Conservation (phyloP, 2,329 filamentous ascomycete genomes). For the Lachnellula subtilissima region DNA sequence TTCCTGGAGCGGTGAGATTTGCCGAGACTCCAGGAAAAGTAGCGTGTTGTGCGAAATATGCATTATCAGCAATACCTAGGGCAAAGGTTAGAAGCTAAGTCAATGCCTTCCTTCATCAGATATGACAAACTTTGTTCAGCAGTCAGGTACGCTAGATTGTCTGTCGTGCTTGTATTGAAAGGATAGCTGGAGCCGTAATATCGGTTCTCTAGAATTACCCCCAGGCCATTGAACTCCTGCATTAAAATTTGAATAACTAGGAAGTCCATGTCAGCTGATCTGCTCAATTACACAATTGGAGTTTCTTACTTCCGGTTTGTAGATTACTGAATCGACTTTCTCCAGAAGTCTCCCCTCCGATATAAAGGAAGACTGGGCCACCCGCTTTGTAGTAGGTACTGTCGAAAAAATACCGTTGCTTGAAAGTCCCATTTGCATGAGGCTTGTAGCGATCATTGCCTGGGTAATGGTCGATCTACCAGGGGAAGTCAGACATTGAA, state of each 20-base stretch:
- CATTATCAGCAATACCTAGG: conserved; percentile 44
- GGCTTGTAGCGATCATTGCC: conserved; percentile 36
- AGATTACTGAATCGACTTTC: conserved; percentile 35
- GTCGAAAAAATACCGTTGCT: conserved; percentile 51
- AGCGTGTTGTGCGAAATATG: conserved; percentile 46
- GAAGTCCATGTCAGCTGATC: conserved; percentile 24
- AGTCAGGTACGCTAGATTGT: conserved; percentile 44
- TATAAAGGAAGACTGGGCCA: conserved; percentile 46
- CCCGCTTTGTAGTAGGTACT: conserved; percentile 49
- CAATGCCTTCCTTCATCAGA: not conserved
- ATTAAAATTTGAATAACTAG: conserved; percentile 48
- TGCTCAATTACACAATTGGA: conserved; percentile 27
- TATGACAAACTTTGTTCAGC: conserved; percentile 40
- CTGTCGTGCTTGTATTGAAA: conserved; percentile 43
- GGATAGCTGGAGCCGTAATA: conserved; percentile 48
- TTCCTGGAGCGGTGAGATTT: conserved; percentile 39
- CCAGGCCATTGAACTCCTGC: conserved; percentile 48
- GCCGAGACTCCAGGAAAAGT: conserved; percentile 40
- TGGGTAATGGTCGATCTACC: conserved; percentile 43
- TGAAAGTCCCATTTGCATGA: conserved; percentile 45
- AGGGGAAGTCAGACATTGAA: conserved; percentile 2
- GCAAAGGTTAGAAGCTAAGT: not conserved
- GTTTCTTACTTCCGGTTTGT: conserved; percentile 34
- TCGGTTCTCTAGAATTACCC: conserved; percentile 49
- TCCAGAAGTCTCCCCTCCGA: conserved; percentile 42